phyloP scores from a whole-genome alignment of 345 rosid genomes.

The Jatropha curcas region DNA sequence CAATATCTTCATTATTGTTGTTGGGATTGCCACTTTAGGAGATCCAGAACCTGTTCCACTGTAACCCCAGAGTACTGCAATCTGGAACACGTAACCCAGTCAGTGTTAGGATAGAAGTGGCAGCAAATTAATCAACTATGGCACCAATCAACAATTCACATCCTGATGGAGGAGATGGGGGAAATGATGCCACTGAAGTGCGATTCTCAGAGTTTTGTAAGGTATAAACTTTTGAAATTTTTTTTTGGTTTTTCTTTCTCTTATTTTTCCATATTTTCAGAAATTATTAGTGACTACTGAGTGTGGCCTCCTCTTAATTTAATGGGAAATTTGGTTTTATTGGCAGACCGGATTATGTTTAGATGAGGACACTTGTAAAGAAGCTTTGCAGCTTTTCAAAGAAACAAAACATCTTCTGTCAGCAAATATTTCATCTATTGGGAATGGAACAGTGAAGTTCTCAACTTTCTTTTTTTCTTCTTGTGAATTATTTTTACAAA shows the following conservation, averaged over 20 bases:
- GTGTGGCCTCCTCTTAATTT: neutral
- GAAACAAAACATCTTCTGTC: conserved; percentile 66
- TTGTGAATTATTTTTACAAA: neutral
- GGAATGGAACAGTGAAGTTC: conserved; percentile 58
- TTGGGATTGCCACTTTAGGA: too few relatives aligned
- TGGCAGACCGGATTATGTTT: conserved; percentile 60
- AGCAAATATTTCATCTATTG: conserved; percentile 51
- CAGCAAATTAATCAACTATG: conserved; percentile 26
- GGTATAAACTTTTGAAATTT: neutral
- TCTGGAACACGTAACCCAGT: too few relatives aligned
- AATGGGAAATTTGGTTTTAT: conserved; percentile 8
- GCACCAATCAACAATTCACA: conserved; percentile 19
- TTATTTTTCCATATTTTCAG: neutral
- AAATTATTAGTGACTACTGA: neutral
- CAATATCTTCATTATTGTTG: too few relatives aligned
- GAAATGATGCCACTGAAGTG: conserved; percentile 29
- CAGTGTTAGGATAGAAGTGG: too few relatives aligned
- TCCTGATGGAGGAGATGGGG: conserved; percentile 22
- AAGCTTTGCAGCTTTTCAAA: conserved; percentile 60
- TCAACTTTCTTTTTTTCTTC: neutral
- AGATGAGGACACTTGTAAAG: conserved; percentile 46
- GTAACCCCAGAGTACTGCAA: too few relatives aligned
- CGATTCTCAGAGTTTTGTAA: too few relatives aligned
- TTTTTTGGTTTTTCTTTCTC: neutral
- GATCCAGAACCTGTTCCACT: too few relatives aligned